Conservation (phyloP, 1,284 basidiomycete species). For the Polyporus tsugae region DNA sequence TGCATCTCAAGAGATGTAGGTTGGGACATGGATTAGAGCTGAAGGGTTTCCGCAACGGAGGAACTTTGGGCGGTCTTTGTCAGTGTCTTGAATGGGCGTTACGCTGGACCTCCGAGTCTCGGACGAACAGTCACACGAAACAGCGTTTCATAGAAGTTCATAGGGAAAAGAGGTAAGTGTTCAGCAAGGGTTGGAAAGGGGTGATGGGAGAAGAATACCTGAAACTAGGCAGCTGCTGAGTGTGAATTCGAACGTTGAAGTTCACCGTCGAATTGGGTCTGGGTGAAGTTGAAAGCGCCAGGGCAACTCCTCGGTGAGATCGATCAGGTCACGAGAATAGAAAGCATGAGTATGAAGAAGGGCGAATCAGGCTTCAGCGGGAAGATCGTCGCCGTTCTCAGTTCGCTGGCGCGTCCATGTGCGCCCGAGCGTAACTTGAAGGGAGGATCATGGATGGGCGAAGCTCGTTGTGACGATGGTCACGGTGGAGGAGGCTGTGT, state of each 20-base stretch:
- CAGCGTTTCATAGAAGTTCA: not conserved
- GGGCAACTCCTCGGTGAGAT: not conserved
- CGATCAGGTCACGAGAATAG: not conserved
- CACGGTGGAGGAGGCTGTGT: constrained; percentile 7
- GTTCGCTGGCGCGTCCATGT: constrained; percentile 1
- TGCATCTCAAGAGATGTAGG: no score
- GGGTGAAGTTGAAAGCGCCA: not conserved
- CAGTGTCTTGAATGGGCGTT: not conserved
- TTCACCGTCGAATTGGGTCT: not conserved
- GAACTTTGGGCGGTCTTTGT: not conserved
- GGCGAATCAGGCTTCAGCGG: constrained; percentile 2
- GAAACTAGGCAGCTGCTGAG: not conserved
- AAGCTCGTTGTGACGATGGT: constrained; percentile 6
- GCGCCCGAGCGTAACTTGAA: not conserved
- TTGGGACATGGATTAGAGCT: no score
- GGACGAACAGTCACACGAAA: not conserved
- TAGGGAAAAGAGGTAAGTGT: not conserved
- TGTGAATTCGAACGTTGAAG: not conserved
- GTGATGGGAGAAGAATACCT: not conserved
- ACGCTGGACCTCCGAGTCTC: not conserved
- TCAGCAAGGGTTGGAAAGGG: not conserved
- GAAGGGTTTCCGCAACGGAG: not conserved
- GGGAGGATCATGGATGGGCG: not conserved
- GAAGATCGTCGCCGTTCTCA: constrained; percentile 3
- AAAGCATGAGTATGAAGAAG: not conserved